A percentile compares a stretch with the other conserved stretches of the same genome.
Evolutionary conservation across 345 rosid genomes (phyloP).

Genomic region (Clausena lansium): DNA sequence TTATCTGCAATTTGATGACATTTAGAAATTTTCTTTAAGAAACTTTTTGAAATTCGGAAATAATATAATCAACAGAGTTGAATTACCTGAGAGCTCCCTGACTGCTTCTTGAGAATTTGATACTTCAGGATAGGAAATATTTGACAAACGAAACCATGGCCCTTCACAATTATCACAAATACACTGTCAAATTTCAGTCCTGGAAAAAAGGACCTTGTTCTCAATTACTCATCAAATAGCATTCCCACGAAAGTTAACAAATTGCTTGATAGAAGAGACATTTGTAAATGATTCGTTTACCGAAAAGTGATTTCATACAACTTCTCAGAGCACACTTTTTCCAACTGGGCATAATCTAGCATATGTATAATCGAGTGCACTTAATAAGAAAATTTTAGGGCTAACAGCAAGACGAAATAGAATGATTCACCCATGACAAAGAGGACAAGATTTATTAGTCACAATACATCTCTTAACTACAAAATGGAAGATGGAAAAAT

Average conservation of each 20-base stretch:
- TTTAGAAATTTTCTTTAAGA: slow-evolving; percentile 15
- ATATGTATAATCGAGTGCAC: not conserved
- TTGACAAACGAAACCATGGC: slow-evolving; percentile 84
- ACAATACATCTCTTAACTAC: not conserved
- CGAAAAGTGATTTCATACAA: not conserved
- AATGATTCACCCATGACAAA: not conserved
- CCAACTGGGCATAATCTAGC: not conserved
- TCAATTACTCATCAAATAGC: not conserved
- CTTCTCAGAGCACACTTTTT: not conserved
- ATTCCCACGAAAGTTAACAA: not conserved
- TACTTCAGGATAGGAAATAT: slow-evolving; percentile 66
- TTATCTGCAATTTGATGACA: slow-evolving; percentile 38
- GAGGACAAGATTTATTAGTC: not conserved
- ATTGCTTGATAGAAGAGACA: not conserved
- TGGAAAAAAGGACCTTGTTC: not conserved
- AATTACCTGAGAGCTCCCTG: slow-evolving; percentile 62
- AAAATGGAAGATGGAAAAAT: not conserved
- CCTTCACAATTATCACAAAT: slow-evolving; percentile 40
- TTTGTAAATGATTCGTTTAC: not conserved
- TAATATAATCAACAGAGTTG: not conserved
- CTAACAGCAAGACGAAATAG: not conserved
- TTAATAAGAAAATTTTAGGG: not conserved
- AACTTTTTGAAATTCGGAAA: not conserved
- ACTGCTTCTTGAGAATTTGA: slow-evolving; percentile 51
- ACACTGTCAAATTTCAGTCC: not conserved